Evolutionary conservation across 352 stramenopile species (phyloP).

Genomic region (Globisporangium acanthophoron): DNA sequence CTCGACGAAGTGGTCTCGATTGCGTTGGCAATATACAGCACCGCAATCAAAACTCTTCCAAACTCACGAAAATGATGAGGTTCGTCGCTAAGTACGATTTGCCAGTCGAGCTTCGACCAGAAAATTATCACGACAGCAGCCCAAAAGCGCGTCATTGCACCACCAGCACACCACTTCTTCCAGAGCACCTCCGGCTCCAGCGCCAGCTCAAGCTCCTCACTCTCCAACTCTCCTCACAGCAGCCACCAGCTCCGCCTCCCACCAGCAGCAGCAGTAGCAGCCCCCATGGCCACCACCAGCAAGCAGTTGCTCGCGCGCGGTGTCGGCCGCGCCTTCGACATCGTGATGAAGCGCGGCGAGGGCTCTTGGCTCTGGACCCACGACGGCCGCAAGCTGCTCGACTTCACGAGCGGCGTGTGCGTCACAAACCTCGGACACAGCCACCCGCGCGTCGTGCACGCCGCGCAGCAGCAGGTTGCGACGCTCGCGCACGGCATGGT

Average conservation of each 20-base stretch:
- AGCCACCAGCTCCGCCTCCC: not conserved
- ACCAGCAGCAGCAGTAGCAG: not conserved
- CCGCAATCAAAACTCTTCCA: not conserved
- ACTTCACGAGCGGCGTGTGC: conserved; percentile 93
- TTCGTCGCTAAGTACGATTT: too few species aligned
- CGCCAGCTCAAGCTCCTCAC: not conserved
- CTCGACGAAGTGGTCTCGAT: too few species aligned
- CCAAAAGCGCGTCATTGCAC: too few species aligned
- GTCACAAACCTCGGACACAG: conserved; percentile 91
- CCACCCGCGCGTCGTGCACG: conserved; percentile 88
- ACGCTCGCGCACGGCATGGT: conserved; percentile 74
- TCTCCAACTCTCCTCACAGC: not conserved
- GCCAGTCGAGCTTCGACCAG: too few species aligned
- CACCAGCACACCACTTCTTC: not conserved
- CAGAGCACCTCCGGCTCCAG: not conserved
- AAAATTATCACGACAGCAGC: too few species aligned
- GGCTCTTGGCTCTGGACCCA: conserved; percentile 84
- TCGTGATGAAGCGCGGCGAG: conserved; percentile 77
- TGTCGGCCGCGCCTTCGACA: conserved; percentile 77
- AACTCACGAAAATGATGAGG: not conserved
- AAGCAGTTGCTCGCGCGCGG: conserved; percentile 66
- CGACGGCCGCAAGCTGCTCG: conserved; percentile 83
- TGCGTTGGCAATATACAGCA: too few species aligned
- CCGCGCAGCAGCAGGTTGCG: conserved; percentile 86
- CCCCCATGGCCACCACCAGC: not conserved